phyloP scores from a whole-genome alignment of 495 filamentous ascomycete species.

The Talaromyces proteolyticus region DNA sequence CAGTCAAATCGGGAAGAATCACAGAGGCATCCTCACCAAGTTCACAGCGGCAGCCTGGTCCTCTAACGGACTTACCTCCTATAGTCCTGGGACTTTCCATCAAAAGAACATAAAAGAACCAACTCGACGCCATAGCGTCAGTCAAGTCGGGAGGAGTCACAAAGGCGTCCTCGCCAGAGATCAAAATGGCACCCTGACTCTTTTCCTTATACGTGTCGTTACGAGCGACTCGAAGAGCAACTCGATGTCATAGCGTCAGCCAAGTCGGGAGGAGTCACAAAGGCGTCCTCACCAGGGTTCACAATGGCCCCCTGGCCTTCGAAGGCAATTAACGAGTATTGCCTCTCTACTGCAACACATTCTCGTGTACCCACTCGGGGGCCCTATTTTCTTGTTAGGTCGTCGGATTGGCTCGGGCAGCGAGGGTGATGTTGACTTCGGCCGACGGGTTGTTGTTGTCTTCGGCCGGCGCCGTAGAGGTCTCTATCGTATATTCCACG shows the following conservation, averaged over 20 bases:
- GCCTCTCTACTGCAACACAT: too few relatives aligned
- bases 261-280: constrained; percentile 3
- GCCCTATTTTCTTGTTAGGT: not conserved
- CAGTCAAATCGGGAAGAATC: constrained; percentile 1
- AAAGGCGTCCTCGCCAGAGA: constrained; percentile 2
- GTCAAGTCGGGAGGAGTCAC: constrained; percentile 2
- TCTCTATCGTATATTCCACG: too few relatives aligned
- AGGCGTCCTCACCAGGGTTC: constrained; percentile 4
- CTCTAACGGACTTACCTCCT: not conserved
- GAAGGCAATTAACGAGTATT: too few relatives aligned
- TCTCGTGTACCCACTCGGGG: too few relatives aligned
- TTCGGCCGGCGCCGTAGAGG: not conserved
- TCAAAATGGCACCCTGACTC: not conserved
- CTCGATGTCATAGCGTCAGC: too few relatives aligned
- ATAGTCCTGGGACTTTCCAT: not conserved
- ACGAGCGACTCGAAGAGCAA: too few relatives aligned
- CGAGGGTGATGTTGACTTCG: not conserved
- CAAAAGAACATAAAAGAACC: not conserved
- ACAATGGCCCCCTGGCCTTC: constrained; percentile 1
- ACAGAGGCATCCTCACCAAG: not conserved
- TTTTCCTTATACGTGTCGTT: not conserved
- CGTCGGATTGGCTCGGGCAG: not conserved
- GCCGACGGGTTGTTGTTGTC: not conserved
- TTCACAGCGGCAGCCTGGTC: not conserved
- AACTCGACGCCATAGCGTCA: not conserved